Conservation (phyloP, 2,329 filamentous ascomycete species). For the Tolypocladium amazonense region DNA sequence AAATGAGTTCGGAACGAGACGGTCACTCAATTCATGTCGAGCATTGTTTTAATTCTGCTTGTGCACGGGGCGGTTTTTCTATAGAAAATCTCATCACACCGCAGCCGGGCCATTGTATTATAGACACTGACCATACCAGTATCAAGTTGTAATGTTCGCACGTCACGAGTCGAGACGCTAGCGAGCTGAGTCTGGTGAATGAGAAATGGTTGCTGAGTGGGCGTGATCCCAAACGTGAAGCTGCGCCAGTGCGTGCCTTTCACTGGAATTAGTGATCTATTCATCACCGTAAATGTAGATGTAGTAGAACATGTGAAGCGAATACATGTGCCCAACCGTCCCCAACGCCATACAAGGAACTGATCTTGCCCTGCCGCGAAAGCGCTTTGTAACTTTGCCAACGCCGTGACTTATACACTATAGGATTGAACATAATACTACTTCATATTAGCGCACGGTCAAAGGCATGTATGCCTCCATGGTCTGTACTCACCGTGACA, state of each 20-base stretch:
- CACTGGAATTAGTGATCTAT: background rate
- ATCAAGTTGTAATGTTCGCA: background rate
- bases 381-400: background rate
- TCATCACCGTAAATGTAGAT: background rate
- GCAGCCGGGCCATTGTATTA: slow-evolving; percentile 1
- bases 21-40: background rate
- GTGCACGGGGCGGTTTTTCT: background rate
- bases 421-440: slow-evolving; percentile 35
- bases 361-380: background rate
- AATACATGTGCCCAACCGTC: background rate
- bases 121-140: background rate
- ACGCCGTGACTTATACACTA: slow-evolving; percentile 15
- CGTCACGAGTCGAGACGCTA: background rate
- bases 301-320: background rate
- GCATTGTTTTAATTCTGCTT: background rate
- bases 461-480: background rate
- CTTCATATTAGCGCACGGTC: slow-evolving; percentile 10
- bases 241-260: background rate
- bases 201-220: background rate
- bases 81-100: background rate
- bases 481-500: slow-evolving; percentile 50
- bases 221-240: background rate
- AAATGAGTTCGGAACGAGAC: slow-evolving; percentile 31
- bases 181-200: background rate
- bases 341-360: background rate